A percentile compares a stretch with the other conserved stretches of the same genome.
phyloP scores from a whole-genome alignment of 805 yeast genomes.

The Cyberlindnera samutprakarnensis region DNA sequence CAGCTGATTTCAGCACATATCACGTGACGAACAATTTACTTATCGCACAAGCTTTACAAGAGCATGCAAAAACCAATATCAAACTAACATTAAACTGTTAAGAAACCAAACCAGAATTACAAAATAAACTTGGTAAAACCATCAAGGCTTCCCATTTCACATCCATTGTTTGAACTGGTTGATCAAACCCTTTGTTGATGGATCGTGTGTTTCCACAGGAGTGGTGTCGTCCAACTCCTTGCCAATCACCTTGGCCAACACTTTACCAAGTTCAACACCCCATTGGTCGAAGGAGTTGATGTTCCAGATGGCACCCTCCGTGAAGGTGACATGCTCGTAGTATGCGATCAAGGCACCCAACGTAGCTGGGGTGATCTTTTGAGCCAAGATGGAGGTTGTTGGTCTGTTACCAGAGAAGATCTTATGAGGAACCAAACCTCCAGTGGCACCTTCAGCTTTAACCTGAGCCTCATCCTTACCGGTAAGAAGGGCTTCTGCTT shows the following conservation, averaged over 20 bases:
- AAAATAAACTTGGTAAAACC: no score
- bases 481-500: conserved; percentile 94
- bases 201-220: conserved; percentile 67
- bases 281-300: conserved; percentile 99
- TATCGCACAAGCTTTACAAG: no score
- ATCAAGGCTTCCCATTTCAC: no score
- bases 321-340: conserved; percentile 95
- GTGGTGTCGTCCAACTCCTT: conserved; percentile 66
- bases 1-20: no score
- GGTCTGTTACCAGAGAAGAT: conserved; percentile 98
- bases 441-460: conserved; percentile 82
- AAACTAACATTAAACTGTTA: no score
- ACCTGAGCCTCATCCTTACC: conserved; percentile 86
- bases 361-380: conserved; percentile 93
- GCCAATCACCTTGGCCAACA: conserved; percentile 92
- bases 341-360: conserved; percentile 95
- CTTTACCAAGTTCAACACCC: conserved; percentile 99
- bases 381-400: conserved; percentile 93
- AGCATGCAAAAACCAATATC: no score
- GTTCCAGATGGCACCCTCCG: conserved; percentile 99
- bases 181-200: conserved; percentile 86
- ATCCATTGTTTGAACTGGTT: conserved; percentile 91
- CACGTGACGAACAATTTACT: no score
- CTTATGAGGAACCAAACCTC: conserved; percentile 88
- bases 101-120: no score